phyloP scores from a whole-genome alignment of 495 filamentous ascomycete species.

The Penicillium parvum region DNA sequence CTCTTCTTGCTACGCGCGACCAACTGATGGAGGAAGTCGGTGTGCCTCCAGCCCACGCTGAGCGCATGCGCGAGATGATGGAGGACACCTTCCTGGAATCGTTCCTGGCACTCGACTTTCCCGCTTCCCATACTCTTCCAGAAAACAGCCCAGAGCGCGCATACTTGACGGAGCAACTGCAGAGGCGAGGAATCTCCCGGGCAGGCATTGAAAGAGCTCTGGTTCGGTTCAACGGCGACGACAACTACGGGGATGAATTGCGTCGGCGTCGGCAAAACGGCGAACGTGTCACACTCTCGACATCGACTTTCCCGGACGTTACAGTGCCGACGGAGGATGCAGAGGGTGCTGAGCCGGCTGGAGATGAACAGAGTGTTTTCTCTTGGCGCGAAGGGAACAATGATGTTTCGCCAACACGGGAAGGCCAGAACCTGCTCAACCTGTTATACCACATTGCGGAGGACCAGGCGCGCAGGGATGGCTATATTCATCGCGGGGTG shows the following conservation, averaged over 20 bases:
- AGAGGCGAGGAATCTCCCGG: constrained; percentile 39
- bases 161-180: constrained; percentile 41
- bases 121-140: constrained; percentile 33
- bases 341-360: constrained; percentile 52
- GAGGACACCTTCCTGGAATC: constrained; percentile 48
- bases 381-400: constrained; percentile 52
- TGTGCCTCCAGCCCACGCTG: constrained; percentile 38
- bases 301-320: constrained; percentile 44
- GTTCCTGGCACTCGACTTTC: constrained; percentile 46
- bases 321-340: constrained; percentile 40
- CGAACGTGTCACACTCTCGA: constrained; percentile 40
- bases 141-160: constrained; percentile 30
- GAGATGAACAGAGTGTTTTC: constrained; percentile 57
- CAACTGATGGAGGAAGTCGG: constrained; percentile 45
- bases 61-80: constrained; percentile 48
- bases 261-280: constrained; percentile 42
- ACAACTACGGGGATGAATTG: constrained; percentile 42
- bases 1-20: constrained; percentile 41
- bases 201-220: constrained; percentile 40
- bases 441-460: constrained; percentile 76
- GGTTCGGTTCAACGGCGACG: constrained; percentile 38
- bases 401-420: constrained; percentile 53
- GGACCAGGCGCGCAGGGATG: constrained; percentile 74
- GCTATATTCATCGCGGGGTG: constrained; percentile 91
- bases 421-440: constrained; percentile 68